phyloP scores from a whole-genome alignment of 257 asterid species.

The Plectranthus barbatus region DNA sequence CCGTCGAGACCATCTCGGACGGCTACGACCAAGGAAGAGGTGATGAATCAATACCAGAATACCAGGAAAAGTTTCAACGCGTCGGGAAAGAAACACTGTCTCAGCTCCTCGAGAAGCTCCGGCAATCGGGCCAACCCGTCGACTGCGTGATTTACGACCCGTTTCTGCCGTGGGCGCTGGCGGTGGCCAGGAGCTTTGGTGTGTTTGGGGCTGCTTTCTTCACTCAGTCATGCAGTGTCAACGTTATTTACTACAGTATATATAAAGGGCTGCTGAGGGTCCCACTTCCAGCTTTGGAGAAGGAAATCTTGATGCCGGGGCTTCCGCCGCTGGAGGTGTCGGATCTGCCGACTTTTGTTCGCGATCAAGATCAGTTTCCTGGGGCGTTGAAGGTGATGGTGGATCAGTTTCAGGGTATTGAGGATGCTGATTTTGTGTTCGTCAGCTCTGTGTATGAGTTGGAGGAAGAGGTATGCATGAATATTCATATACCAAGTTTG shows the following conservation, averaged over 20 bases:
- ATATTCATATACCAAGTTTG: too few relatives aligned
- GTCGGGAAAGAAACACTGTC: slow-evolving; percentile 14
- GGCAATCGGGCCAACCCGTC: not conserved
- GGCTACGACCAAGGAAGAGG: slow-evolving; percentile 14
- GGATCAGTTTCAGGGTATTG: slow-evolving; percentile 17
- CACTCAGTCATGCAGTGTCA: slow-evolving; percentile 15
- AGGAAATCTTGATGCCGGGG: not conserved
- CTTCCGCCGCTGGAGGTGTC: slow-evolving; percentile 7
- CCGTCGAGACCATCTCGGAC: slow-evolving; percentile 22
- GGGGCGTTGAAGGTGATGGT: not conserved
- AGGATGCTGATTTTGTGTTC: slow-evolving; percentile 13
- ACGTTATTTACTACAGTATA: slow-evolving; percentile 4
- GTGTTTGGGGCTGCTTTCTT: slow-evolving; percentile 12
- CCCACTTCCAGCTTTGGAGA: not conserved
- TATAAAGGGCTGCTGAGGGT: not conserved
- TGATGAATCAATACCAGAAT: not conserved
- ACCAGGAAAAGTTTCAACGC: not conserved
- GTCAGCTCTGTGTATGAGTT: slow-evolving; percentile 21
- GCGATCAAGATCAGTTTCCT: not conserved
- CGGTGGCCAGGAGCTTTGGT: slow-evolving; percentile 12
- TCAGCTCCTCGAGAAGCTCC: slow-evolving; percentile 9
- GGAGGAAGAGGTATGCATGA: slow-evolving; percentile 24
- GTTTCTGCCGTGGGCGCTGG: slow-evolving; percentile 11
- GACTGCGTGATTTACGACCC: slow-evolving; percentile 19
- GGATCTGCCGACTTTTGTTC: slow-evolving; percentile 23